phyloP scores from a whole-genome alignment of 2,329 filamentous ascomycete species.

The Scolecobasidium constrictum region DNA sequence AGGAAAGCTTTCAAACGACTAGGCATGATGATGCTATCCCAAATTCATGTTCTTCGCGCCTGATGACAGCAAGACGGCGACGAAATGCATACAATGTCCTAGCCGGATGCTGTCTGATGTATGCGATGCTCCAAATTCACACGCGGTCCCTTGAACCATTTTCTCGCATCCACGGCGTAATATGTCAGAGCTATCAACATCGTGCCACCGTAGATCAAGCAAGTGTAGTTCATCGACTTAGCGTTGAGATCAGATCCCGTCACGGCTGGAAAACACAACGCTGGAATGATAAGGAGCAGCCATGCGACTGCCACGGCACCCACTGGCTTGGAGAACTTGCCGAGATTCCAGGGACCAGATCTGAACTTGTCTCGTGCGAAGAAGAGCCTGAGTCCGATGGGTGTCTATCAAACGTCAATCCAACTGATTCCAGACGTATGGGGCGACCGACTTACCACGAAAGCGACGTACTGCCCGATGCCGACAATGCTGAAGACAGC shows the following conservation, averaged over 20 bases:
- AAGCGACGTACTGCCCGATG: constrained; percentile 44
- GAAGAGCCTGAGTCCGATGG: constrained; percentile 55
- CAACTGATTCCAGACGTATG: no score
- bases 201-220: constrained; percentile 52
- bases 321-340: constrained; percentile 8
- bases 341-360: constrained; percentile 12
- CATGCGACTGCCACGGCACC: constrained; percentile 30
- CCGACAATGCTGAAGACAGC: constrained; percentile 45
- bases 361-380: constrained; percentile 40
- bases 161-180: constrained; percentile 52
- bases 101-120: no score
- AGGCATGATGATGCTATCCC: no score
- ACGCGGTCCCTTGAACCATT: constrained; percentile 62
- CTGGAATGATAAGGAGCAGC: constrained; percentile 55
- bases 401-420: no score
- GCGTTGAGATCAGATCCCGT: constrained; percentile 43
- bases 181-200: constrained; percentile 50
- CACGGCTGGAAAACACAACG: constrained; percentile 52
- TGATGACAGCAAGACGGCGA: no score
- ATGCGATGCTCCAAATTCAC: constrained; percentile 52
- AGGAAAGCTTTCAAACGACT: no score
- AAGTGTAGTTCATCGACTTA: constrained; percentile 58
- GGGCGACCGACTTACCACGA: no score
- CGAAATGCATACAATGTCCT: no score
- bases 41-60: no score